Evolutionary conservation across 2,329 filamentous ascomycete genomes (phyloP).

Genomic region (Fusarium irregulare): DNA sequence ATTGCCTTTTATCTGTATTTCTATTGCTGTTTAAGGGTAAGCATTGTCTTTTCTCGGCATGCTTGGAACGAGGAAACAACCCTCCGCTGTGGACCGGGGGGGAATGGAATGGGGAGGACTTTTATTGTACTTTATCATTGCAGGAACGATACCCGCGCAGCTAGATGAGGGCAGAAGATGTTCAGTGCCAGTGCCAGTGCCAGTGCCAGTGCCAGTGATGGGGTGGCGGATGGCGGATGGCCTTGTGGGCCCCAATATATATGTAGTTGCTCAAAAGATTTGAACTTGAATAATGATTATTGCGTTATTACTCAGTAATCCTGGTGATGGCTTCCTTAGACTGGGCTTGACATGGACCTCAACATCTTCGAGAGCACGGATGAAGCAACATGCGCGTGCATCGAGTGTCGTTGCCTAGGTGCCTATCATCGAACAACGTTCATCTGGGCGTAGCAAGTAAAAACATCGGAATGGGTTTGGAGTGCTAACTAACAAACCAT

Average conservation of each 20-base stretch:
- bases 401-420: neutral
- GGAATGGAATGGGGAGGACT: constrained; percentile 20
- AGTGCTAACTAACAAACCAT: neutral
- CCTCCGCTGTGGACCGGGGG: neutral
- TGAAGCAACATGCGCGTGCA: neutral
- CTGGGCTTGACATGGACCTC: neutral
- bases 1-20: constrained; percentile 35
- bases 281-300: constrained; percentile 4
- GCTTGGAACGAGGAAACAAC: constrained; percentile 17
- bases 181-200: constrained; percentile 37
- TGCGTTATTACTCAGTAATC: neutral
- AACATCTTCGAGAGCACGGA: neutral
- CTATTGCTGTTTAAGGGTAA: constrained; percentile 27
- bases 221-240: neutral
- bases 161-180: constrained; percentile 26
- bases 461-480: neutral
- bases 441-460: neutral
- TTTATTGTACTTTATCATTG: constrained; percentile 47
- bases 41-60: constrained; percentile 15
- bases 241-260: neutral
- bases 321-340: neutral
- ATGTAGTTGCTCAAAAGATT: constrained; percentile 13
- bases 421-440: neutral
- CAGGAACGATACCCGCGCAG: constrained; percentile 47
- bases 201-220: constrained; percentile 30